These are phyloP conservation scores for Alternaria metachromatica DNA, from an alignment of 2,329 filamentous ascomycete species.

Conservation along the genomic window DNA sequence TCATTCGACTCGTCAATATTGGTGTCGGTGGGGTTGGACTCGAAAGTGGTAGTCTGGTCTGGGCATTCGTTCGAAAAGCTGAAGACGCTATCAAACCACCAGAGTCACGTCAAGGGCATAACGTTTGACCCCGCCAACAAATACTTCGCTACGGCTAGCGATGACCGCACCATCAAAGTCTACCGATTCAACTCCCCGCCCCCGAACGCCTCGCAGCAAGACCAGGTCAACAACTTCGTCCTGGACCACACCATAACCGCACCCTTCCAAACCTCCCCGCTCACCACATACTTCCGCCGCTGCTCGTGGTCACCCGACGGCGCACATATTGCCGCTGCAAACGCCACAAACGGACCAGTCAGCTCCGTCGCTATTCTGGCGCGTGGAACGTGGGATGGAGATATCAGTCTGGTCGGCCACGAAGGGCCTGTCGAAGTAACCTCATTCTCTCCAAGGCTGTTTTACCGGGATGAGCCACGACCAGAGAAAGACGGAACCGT, in stretches of 20 bases:
- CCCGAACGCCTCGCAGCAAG: conserved; percentile 90
- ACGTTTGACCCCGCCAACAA: conserved; percentile 99
- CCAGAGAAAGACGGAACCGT: conserved; percentile 57
- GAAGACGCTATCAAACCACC: conserved; percentile 89
- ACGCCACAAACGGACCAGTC: conserved; percentile 95
- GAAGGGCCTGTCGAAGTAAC: conserved; percentile 97
- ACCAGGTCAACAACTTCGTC: conserved; percentile 96
- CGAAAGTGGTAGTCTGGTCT: conserved; percentile 98
- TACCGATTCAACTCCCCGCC: conserved; percentile 89
- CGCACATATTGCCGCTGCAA: conserved; percentile 94
- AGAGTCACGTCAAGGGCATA: conserved; percentile 98
- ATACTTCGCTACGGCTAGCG: conserved; percentile 97
- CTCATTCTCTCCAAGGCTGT: conserved; percentile 92
- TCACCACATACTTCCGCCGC: conserved; percentile 95
- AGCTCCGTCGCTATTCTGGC: conserved; percentile 97
- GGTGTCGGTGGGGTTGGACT: conserved; percentile 94
- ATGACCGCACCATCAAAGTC: conserved; percentile 95
- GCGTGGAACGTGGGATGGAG: conserved; percentile 88
- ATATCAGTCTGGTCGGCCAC: conserved; percentile 97
- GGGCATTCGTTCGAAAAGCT: conserved; percentile 98
- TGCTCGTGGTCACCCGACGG: conserved; percentile 99
- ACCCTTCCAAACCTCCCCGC: conserved; percentile 87
- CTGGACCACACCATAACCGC: conserved; percentile 88
- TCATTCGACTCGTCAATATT: conserved; percentile 94
- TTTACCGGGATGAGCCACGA: conserved; percentile 71